Base-by-base conservation (phyloP, 2,329 filamentous ascomycete species). In the Microdochium bolleyi region DNA sequence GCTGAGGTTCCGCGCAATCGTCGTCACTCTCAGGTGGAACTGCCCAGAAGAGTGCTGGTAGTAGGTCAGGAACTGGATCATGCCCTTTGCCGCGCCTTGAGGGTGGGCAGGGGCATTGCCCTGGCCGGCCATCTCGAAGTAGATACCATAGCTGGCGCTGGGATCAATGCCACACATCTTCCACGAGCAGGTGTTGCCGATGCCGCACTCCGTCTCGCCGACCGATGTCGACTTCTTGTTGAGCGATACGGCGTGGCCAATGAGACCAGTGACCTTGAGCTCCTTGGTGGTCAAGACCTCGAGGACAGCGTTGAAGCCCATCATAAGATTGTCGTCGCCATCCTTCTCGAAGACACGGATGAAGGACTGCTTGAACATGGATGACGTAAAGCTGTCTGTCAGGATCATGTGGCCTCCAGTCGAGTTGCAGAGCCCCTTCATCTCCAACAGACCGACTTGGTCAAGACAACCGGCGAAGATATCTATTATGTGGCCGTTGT, bases 101-200 rank as follows among this genome's bases (percentile, higher is more conserved):
- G 95, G 88, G 57, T 89, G 84, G 49, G 88, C 80, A 16, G 91
- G 88, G 22, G 41, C 41, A 8, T 91, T 91, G 34, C 90, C 91
- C 72, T 97, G 94, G 62, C 88, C 90, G 49, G 94, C 92, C 66
- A 99, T 95, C 70, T 99, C 94, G 62, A 97, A 99, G 73, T 97
- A 99, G 57, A 99, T 82, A 56, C 91, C 94, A 63, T 97, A 97
- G 64, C 91, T 96, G 30, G 94, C 85, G 52, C 85, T 87, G 11
- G 94, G 94, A 62, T 97, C 92, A 60, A 99, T 96, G 60, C 91
- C 92, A 64, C 94, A 97, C 92, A 99, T 96, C 74, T 99, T 99
- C 94, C 94, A 99, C 2, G 92, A 92, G 71, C 92, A 97, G 1
- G 94, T 99, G 67, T 97, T 97, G 58, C 94, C 94, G 62, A 99